Evolutionary conservation across 352 stramenopile species (phyloP), one percentile per base, ranked within the genome.

Genomic region (Phytopythium boreale): DNA sequence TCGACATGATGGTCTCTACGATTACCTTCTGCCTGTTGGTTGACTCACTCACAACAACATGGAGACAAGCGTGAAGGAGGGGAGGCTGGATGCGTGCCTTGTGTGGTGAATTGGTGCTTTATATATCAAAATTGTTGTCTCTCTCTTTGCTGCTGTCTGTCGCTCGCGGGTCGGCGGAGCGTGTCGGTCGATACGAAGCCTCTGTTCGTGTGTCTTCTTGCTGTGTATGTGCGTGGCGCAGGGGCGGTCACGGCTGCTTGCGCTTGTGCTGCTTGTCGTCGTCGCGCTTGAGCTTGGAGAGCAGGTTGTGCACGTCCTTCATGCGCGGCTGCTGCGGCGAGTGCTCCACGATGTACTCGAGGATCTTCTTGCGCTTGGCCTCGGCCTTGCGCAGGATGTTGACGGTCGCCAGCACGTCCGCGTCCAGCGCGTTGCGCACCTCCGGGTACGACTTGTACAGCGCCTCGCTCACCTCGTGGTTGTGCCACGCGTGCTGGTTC

Each of bases 241-340:
- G 2, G 26, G 31, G 0, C 10, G n/a, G 39, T n/a, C 15, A 46
- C 11, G 7, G 20, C 15, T n/a, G 41, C 20, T 26, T 29, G n/a
- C 4, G 22, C 56, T 61, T 53, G 34, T 20, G 34, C n/a, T 59
- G 36, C 24, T 39, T 22, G n/a, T 64, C 34, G n/a, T 69, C 64
- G 37, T 61, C 43, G 34, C 59, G 58, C 53, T 65, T 66, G 24
- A 74, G 51, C 39, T 71, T 70, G 17, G 68, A 75, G 37, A 74
- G 51, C 31, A 79, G 57, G 53, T 76, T 79, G 67, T 77, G 69
- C 43, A 77, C 63, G 59, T 79, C 72, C 61, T 76, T 76, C 72
- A 76, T 79, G 56, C 59, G 59, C 29, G 66, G 63, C 41, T 72
- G 53, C n/a, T 68, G 53, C 34, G 56, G 31, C 26, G 66, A 69